Conservation (phyloP, 2,329 filamentous ascomycete genomes). For the Hortaea werneckii region DNA sequence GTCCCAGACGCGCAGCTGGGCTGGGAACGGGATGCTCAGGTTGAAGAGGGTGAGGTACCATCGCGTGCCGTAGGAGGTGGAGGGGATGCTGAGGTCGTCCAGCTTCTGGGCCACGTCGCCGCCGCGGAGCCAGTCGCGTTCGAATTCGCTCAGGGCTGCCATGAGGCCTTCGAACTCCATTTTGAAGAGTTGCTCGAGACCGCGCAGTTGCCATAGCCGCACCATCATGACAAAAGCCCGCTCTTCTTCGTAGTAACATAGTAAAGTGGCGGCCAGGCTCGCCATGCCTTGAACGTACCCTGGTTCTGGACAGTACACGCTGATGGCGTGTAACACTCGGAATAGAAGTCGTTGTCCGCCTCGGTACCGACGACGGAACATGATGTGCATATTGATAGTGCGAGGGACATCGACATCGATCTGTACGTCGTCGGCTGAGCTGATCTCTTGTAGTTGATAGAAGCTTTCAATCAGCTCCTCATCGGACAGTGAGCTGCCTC, state of each 20-base stretch:
- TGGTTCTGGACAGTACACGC: constrained; percentile 79
- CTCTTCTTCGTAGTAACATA: constrained; percentile 97
- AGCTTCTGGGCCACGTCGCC: constrained; percentile 73
- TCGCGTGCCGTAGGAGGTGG: constrained; percentile 87
- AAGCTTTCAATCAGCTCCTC: constrained; percentile 62
- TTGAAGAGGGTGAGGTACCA: constrained; percentile 99
- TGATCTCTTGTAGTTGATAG: constrained; percentile 59
- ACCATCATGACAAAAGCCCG: constrained; percentile 91
- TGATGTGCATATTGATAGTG: constrained; percentile 90
- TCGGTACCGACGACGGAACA: constrained; percentile 87
- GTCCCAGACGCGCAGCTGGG: constrained; percentile 93
- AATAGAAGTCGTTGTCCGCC: constrained; percentile 89
- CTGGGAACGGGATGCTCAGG: constrained; percentile 85
- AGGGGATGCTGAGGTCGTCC: constrained; percentile 66
- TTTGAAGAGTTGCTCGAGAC: constrained; percentile 73
- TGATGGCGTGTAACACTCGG: constrained; percentile 81
- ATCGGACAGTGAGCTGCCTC: constrained; percentile 51
- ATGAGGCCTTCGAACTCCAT: constrained; percentile 80
- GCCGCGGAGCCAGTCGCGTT: constrained; percentile 67
- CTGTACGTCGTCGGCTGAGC: constrained; percentile 84
- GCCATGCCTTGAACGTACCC: constrained; percentile 99
- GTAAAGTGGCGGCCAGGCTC: constrained; percentile 76
- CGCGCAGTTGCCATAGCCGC: constrained; percentile 82
- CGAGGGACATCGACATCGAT: constrained; percentile 95
- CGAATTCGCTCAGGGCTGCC: constrained; percentile 74